Percentiles rank a stretch among this genome's conserved stretches.
phyloP scores from a whole-genome alignment of 495 filamentous ascomycete genomes.

The Trichoderma orchidacearum region DNA sequence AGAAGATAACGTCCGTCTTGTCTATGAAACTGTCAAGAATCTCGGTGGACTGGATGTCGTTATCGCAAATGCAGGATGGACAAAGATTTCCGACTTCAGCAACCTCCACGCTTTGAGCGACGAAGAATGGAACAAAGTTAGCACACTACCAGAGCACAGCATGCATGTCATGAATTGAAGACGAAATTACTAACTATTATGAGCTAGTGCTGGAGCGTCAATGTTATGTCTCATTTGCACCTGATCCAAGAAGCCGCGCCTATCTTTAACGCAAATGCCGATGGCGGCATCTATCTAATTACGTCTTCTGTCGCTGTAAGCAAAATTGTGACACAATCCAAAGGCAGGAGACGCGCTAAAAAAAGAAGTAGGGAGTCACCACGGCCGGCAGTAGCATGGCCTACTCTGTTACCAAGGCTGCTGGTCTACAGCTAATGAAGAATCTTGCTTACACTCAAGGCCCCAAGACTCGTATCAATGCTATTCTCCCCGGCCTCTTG shows the following conservation, averaged over 20 bases:
- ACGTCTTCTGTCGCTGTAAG: conserved; percentile 48
- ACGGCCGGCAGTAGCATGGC: conserved; percentile 43
- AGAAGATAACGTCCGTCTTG: conserved; percentile 36
- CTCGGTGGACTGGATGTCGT: conserved; percentile 59
- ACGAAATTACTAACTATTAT: not conserved
- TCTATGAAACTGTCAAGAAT: conserved; percentile 40
- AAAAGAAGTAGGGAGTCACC: not conserved
- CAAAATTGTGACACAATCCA: conserved; percentile 1
- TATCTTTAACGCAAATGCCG: conserved; percentile 52
- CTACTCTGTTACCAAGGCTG: conserved; percentile 53
- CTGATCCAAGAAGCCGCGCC: conserved; percentile 49
- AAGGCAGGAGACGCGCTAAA: not conserved
- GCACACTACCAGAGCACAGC: not conserved
- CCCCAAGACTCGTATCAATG: conserved; percentile 51
- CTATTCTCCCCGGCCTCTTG: conserved; percentile 51
- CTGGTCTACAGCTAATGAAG: conserved; percentile 55
- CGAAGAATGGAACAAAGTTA: conserved; percentile 59
- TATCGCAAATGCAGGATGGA: conserved; percentile 62
- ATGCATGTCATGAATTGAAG: not conserved
- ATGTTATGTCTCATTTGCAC: conserved; percentile 53
- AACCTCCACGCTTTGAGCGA: conserved; percentile 49
- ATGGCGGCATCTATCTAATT: conserved; percentile 56
- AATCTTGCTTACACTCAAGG: conserved; percentile 56
- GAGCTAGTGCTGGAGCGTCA: conserved; percentile 47
- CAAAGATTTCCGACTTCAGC: conserved; percentile 46